A percentile compares a stretch with the other conserved stretches of the same genome.
Conservation (phyloP, 2,329 filamentous ascomycete species). For the Arthrobotrys megalospora region DNA sequence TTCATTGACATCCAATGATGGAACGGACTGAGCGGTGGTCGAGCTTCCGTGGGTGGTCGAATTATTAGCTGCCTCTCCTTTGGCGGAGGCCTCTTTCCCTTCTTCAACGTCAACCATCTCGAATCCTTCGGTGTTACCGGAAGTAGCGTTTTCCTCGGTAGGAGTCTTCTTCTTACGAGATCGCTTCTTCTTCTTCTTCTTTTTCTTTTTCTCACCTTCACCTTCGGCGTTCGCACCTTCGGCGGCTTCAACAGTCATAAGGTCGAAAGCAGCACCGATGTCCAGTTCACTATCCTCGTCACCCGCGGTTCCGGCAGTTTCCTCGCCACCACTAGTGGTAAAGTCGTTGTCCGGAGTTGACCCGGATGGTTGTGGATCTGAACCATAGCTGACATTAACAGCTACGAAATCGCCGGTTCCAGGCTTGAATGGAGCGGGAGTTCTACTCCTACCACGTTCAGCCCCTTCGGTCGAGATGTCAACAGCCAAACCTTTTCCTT, state of each 20-base stretch:
- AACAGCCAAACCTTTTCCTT: conserved; percentile 31
- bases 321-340: conserved; percentile 57
- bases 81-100: conserved; percentile 26
- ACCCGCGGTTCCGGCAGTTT: conserved; percentile 53
- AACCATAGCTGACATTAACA: conserved; percentile 58
- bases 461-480: conserved; percentile 48
- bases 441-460: conserved; percentile 61
- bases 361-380: conserved; percentile 41
- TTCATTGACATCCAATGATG: conserved; percentile 24
- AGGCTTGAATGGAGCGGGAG: conserved; percentile 57
- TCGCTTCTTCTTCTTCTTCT: conserved; percentile 46
- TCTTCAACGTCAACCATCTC: conserved; percentile 40
- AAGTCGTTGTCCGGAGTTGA: conserved; percentile 47
- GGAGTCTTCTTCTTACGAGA: conserved; percentile 43
- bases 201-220: conserved; percentile 32
- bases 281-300: conserved; percentile 51
- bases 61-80: conserved; percentile 17
- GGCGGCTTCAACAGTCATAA: conserved; percentile 54
- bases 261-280: conserved; percentile 37
- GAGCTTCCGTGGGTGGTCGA: conserved; percentile 48
- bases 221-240: conserved; percentile 24
- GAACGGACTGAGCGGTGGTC: conserved; percentile 33
- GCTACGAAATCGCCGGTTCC: conserved; percentile 57
- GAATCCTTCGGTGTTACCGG: conserved; percentile 45
- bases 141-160: conserved; percentile 24